These are phyloP conservation scores for Candida dendrica DNA, from an alignment of 805 yeast species.

Conservation along the genomic window DNA sequence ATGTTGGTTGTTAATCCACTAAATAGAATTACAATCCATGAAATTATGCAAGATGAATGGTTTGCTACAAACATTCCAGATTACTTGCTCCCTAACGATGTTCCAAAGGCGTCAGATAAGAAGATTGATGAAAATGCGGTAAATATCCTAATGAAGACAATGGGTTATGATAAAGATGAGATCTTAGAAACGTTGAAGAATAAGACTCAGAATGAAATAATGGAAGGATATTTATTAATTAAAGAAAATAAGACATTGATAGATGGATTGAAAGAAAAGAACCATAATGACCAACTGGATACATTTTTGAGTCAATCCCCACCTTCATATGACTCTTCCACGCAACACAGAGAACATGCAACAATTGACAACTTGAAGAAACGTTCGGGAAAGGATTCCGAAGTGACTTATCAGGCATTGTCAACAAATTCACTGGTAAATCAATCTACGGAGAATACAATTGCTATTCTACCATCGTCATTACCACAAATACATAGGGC, in stretches of 20 bases:
- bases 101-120: conserved; percentile 19
- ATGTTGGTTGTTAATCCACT: conserved; percentile 95
- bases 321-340: conserved; percentile 33
- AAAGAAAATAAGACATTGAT: conserved; percentile 70
- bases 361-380: not conserved
- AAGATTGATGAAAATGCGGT: conserved; percentile 73
- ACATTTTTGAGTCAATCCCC: conserved; percentile 56
- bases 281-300: conserved; percentile 41
- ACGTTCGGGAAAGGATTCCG: conserved; percentile 17
- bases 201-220: conserved; percentile 61
- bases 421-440: conserved; percentile 19
- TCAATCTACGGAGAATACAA: conserved; percentile 52
- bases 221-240: conserved; percentile 80
- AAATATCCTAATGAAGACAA: conserved; percentile 63
- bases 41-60: conserved; percentile 93
- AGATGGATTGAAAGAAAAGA: conserved; percentile 50
- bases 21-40: conserved; percentile 87
- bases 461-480: conserved; percentile 89
- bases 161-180: conserved; percentile 87
- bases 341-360: conserved; percentile 4
- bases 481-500: conserved; percentile 93
- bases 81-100: conserved; percentile 54
- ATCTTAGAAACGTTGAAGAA: conserved; percentile 63
- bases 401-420: conserved; percentile 24
- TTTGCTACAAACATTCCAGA: conserved; percentile 75